Base-by-base conservation (phyloP, 1,284 basidiomycete genomes). In the Cystobasidium slooffiae region DNA sequence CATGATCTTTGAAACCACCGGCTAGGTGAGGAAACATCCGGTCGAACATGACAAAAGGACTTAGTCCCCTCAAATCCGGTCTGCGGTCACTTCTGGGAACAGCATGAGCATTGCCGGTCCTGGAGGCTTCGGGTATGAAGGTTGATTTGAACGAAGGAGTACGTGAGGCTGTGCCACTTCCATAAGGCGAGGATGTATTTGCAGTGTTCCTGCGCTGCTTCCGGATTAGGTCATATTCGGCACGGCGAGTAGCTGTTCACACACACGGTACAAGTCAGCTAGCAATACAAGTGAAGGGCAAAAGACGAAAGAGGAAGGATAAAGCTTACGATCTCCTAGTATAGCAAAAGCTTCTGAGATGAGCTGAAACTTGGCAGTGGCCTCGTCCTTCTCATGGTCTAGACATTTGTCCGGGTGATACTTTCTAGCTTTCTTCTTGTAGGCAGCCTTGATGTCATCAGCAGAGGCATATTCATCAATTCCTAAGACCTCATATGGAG, bases 391-490 rank as follows among this genome's bases (percentile, higher is more conserved):
- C 20, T 72, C 59, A 20, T 20, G 18, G 18, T 51, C 61, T 10
- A 16, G 22, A 14, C 52, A 51, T 14, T 20, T 22, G 43, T 73
- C 70, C 6, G 70, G 70, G 49, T 73, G 70, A 47, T 66, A 49
- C 12, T 41, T 20, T 14, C 65, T 16, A 12, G 70, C 70, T 3
- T 20, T n/a, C 31, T 51, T 56, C 24, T 65, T 73, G 63, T 73
- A 73, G 12, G 70, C 70, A 22, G 24, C 52, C 62, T 66, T 73
- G 70, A 73, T 66, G 39, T 73, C 70, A 0, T 73, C 70, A 22
- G 65, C 62, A 18, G 62, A 46, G 16, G 70, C 70, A 37, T 44
- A 41, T 31, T 73, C 70, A 0, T 20, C n/a, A 6, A 73, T 52
- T 0, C 70, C 70, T 3, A 73, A 39, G 18, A 73, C 63, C 43